Evolutionary conservation across 169 alveolate genomes (phyloP), one percentile per base, ranked within the genome.

Genomic region (Plasmodium vinckei): DNA sequence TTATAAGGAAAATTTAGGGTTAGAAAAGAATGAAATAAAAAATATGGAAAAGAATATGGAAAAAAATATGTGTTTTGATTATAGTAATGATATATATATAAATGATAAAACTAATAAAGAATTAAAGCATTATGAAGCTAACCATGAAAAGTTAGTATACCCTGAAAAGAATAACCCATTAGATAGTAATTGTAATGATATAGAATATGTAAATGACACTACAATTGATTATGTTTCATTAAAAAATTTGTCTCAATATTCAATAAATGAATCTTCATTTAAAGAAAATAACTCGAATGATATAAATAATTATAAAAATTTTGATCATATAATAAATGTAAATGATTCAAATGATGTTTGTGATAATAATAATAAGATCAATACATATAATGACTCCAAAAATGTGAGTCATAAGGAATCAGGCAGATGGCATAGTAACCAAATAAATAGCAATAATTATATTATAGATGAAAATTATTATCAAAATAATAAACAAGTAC

Each of bases 171-270:
- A 44, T 77, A 42, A 73, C 44, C 61, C 23, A 44, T 69, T 63
- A 42, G 33, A 49, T 77, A 63, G 25, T 56, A 63, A 51, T 77
- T 77, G 47, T 57, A 77, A 77, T 25, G 88, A 77, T 15, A 64
- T 39, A n/a, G 88, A 77, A 51, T 63, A 64, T 77, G 19, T 49
- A 44, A 77, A 77, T 77, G 88, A 77, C 42, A 77, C 60, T 15
- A 77, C 88, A 10, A 53, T 75, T 5, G 88, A 77, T 7, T 77
- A 75, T 49, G 25, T 65, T 42, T 63, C 79, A 7, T 54, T 77
- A n/a, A 77, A 33, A 25, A 75, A 77, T 44, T 17, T 77, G 4
- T 68, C 69, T 12, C 51, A 39, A 39, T 64, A 33, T 15, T 33
- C 25, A 19, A 13, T 25, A n/a, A 61, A 64, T 19, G 42, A 63